These are phyloP conservation scores for Solanum lycopersicoides DNA, from an alignment of 257 asterid species.

Conservation along the genomic window DNA sequence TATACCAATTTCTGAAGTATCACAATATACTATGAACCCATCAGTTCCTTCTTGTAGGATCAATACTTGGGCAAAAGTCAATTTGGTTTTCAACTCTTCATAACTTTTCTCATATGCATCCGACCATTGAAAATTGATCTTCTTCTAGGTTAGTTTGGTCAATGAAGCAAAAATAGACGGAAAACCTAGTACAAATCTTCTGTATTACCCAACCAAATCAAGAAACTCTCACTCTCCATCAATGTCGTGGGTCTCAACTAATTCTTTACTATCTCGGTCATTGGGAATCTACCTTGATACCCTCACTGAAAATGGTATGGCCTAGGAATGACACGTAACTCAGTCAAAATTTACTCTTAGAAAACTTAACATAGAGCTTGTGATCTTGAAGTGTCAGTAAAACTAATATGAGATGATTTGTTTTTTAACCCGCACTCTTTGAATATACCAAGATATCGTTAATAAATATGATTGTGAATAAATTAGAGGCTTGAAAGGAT, in stretches of 20 bases:
- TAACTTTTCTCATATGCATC: background rate
- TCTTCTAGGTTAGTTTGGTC: background rate
- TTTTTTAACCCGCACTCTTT: background rate
- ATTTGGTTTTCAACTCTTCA: background rate
- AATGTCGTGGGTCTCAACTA: background rate
- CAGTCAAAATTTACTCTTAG: background rate
- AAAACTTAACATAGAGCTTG: background rate
- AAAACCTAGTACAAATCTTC: background rate
- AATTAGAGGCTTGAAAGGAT: background rate
- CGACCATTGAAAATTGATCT: background rate
- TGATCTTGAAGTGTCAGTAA: background rate
- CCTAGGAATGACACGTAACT: background rate
- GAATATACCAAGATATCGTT: background rate
- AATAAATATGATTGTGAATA: background rate
- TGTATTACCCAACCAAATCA: background rate
- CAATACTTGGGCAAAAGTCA: background rate
- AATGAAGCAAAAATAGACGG: background rate
- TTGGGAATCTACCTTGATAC: background rate
- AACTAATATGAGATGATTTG: background rate
- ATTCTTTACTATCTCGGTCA: background rate
- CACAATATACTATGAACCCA: background rate
- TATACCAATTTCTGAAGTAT: background rate
- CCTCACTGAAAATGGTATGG: background rate
- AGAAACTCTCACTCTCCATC: background rate
- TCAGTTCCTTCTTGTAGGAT: background rate